Evolutionary conservation across 148 eudicot genomes (phyloP).

Genomic region (Suaeda aralocaspica): DNA sequence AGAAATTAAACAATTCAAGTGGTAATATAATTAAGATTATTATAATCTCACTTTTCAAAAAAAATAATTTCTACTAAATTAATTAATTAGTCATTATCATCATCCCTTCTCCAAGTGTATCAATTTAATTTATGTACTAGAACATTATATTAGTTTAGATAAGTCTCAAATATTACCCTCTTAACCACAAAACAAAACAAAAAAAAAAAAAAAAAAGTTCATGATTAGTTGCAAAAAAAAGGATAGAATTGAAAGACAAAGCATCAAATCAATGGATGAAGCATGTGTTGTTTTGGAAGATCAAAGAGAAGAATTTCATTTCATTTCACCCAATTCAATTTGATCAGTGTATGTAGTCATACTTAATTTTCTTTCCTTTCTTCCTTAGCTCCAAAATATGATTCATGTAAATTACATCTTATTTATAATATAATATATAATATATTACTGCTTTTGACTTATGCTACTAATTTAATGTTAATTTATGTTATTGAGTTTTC

Average conservation of each 20-base stretch:
- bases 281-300: neutral
- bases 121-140: too few relatives aligned
- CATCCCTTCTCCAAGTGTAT: too few relatives aligned
- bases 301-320: neutral
- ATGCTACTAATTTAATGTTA: neutral
- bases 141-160: too few relatives aligned
- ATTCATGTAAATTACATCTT: conserved; percentile 18
- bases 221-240: neutral
- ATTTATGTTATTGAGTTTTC: neutral
- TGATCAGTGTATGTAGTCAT: neutral
- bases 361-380: neutral
- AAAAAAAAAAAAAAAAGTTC: too few relatives aligned
- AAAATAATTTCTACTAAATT: neutral
- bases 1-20: too few relatives aligned
- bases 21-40: neutral
- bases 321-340: neutral
- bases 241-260: neutral
- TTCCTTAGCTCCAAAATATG: neutral
- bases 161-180: too few relatives aligned
- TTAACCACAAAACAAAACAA: too few relatives aligned
- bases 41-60: neutral
- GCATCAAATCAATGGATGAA: neutral
- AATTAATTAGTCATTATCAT: neutral
- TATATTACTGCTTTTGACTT: conserved; percentile 11
- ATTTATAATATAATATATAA: too few relatives aligned